phyloP scores from a whole-genome alignment of 495 filamentous ascomycete species.

The Aspergillus bertholletiae region DNA sequence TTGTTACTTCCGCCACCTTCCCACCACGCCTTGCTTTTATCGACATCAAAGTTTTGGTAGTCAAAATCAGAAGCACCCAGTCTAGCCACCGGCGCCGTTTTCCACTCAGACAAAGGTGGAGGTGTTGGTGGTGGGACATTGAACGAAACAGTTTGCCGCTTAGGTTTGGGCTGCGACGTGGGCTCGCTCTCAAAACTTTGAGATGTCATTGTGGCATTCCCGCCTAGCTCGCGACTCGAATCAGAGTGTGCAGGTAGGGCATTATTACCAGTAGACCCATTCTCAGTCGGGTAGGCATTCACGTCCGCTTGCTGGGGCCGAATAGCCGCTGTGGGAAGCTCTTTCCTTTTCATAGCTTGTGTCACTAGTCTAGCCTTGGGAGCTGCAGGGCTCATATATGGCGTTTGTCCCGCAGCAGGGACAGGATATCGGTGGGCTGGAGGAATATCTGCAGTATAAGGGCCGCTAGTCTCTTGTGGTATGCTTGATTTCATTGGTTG shows the following conservation, averaged over 20 bases:
- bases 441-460: not conserved
- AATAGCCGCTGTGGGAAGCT: not conserved
- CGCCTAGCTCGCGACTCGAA: conserved; percentile 13
- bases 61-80: conserved; percentile 38
- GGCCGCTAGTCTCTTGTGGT: conserved; percentile 3
- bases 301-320: not conserved
- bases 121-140: conserved; percentile 47
- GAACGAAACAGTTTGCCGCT: conserved; percentile 44
- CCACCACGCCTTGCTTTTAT: conserved; percentile 46
- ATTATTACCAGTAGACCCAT: not conserved
- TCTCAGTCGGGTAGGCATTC: not conserved
- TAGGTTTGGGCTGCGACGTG: conserved; percentile 31
- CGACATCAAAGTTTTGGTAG: conserved; percentile 37
- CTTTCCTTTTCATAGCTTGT: conserved; percentile 1
- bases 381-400: not conserved
- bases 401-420: not conserved
- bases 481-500: conserved; percentile 15
- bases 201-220: conserved; percentile 14
- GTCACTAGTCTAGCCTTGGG: not conserved
- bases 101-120: conserved; percentile 45
- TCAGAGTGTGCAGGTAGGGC: not conserved
- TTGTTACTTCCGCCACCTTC: conserved; percentile 31
- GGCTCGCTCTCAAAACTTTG: conserved; percentile 18
- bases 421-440: not conserved
- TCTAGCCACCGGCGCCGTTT: conserved; percentile 31